Base-by-base conservation (phyloP, 1,284 basidiomycete genomes). In the Rhodotorula sp. region DNA sequence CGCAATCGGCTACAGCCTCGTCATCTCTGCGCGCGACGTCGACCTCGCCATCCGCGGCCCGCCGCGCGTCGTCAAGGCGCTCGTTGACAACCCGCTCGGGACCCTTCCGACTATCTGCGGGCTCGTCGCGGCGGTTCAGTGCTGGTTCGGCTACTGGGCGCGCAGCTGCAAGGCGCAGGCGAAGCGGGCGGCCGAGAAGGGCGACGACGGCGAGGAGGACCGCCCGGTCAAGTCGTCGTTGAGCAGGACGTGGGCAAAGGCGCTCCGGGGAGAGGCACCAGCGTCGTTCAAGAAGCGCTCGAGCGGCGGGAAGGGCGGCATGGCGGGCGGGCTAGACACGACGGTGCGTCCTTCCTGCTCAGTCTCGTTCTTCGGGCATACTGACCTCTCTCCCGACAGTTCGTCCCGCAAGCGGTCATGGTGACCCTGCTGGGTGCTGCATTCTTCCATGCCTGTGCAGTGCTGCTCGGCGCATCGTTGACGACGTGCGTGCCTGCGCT, bases 381-480 rank as follows among this genome's bases (percentile, higher is more conserved):
- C 25, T 61, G 14, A 44, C 13, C 14, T 7, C 23, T 7, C 13
- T 14, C 13, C 9, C 25, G 21, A n/a, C 72, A 77, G 75, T 65
- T 67, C 45, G 41, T 78, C 41, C 62, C 67, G 14, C 60, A 71
- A 14, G 88, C 91, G 1, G 83, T 83, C 68, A 62, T 84, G 12
- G 83, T 87, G 46, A 90, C 91, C 0, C 60, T 87, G 1, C 81
- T 82, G 12, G 82, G 83, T 2, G 84, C 90, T 2, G 50, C 87
- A 17, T 75, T 83, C 8, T 81, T 87, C 25, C 84, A 88, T 71
- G 73, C 81, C 55, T 57, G 88, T 4, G 74, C 90, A 1, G 81
- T 91, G 14, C 79, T 91, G 17, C 89, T 95, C 72, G 93, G 93
- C 2, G 92, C 92, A 9, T 90, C 91, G 0, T 75, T 90, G 12